Evolutionary conservation across 1,284 basidiomycete species (phyloP), one percentile per base, ranked within the genome.

Genomic region (Trichosporon sp.): DNA sequence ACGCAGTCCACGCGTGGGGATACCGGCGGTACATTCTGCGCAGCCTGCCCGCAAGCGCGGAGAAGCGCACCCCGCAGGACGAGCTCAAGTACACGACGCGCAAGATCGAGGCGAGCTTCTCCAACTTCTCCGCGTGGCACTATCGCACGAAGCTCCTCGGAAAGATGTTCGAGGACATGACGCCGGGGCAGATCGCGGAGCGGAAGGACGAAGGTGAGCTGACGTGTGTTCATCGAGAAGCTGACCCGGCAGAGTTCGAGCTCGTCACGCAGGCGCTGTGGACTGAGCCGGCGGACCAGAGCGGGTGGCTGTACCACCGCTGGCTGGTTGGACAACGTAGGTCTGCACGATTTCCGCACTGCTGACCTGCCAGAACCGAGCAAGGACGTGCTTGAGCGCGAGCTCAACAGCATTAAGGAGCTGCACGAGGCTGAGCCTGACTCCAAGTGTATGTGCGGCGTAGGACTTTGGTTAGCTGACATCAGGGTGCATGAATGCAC

Each of bases 81-180:
- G 95, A 97, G 79, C 83, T 98, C 29, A 86, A 85, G 0, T 98
- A 92, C 78, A 96, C 96, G 1, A 89, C 88, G 62, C 87, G 87
- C 70, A 98, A 98, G 85, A 99, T 99, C 74, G 91, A 94, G 80
- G 85, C 90, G 65, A 98, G 93, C 80, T 97, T 99, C 78, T 95
- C 92, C 62, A 99, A 99, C 81, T 99, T 98, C 80, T 96, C 93
- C 69, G 97, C 97, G 18, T 99, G 97, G 97, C 97, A 99, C 82
- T 94, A 96, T 75, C 88, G 97, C 29, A 92, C 93, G 1, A 95
- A 96, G 81, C 86, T 95, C 1, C 85, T 94, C 18, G 83, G 86
- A 0, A 86, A 86, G 3, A 77, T 93, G 6, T 95, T 92, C 92
- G 85, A 85, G 3, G 81, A 83, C n/a, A 25, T 78, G 35, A 86